These are phyloP conservation scores for Mycena rebaudengoi DNA, from an alignment of 768 basidiomycete species.

Conservation along the genomic window DNA sequence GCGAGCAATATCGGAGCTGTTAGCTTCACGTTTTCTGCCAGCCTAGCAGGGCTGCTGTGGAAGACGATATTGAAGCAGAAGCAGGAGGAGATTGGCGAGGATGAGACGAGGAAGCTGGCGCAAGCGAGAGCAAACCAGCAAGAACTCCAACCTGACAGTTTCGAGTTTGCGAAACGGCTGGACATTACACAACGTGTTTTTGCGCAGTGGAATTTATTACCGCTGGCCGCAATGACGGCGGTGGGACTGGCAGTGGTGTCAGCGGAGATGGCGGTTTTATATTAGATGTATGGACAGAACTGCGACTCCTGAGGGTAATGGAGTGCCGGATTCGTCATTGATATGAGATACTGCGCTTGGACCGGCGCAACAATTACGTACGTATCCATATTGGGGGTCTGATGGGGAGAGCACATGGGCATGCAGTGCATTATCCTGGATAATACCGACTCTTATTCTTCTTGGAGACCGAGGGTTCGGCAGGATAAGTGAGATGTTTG, in stretches of 20 bases:
- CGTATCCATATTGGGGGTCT: no score
- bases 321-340: no score
- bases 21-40: slow-evolving; percentile 84
- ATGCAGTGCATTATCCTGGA: no score
- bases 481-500: no score
- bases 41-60: slow-evolving; percentile 76
- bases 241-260: slow-evolving; percentile 60
- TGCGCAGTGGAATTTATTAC: slow-evolving; percentile 56
- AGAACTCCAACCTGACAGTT: background rate
- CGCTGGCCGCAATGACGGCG: slow-evolving; percentile 54
- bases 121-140: background rate
- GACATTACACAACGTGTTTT: slow-evolving; percentile 57
- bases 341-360: no score
- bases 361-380: no score
- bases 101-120: slow-evolving; percentile 8
- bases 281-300: background rate
- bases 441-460: no score
- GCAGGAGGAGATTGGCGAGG: slow-evolving; percentile 36
- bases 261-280: slow-evolving; percentile 56
- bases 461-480: no score
- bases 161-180: slow-evolving; percentile 32
- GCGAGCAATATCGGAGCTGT: slow-evolving; percentile 93
- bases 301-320: no score
- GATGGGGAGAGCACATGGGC: no score
- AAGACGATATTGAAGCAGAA: slow-evolving; percentile 62